A percentile compares a stretch with the other conserved stretches of the same genome.
These are phyloP conservation scores for Conticribra weissflogii DNA, from an alignment of 108 stramenopile genomes.

Conservation along the genomic window DNA sequence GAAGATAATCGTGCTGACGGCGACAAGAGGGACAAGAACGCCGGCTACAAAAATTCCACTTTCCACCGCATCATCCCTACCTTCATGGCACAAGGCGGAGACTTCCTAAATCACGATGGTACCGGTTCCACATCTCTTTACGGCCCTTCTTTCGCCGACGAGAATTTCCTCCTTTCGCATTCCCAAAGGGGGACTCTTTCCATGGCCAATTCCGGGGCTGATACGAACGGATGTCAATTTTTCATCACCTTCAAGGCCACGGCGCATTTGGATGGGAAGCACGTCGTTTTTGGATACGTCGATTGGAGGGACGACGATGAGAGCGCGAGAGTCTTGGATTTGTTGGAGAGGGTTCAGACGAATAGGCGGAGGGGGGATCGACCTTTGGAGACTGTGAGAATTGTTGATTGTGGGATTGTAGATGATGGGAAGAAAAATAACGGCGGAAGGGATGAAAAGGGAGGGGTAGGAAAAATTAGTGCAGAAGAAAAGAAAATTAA, in stretches of 20 bases:
- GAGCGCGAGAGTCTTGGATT: conserved; percentile 68
- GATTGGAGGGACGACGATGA: conserved; percentile 70
- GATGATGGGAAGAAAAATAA: conserved; percentile 35
- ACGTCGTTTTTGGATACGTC: conserved; percentile 92
- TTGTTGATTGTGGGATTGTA: conserved; percentile 69
- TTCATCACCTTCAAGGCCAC: conserved; percentile 82
- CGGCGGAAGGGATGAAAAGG: conserved; percentile 13
- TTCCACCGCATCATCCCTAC: conserved; percentile 94
- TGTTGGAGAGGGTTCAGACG: conserved; percentile 75
- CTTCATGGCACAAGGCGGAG: conserved; percentile 97
- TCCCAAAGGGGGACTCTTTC: conserved; percentile 67
- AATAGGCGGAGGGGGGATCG: conserved; percentile 50
- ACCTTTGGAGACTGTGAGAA: conserved; percentile 50
- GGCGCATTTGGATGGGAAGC: conserved; percentile 89
- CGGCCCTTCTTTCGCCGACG: conserved; percentile 82
- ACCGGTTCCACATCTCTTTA: conserved; percentile 80
- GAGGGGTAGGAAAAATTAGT: conserved; percentile 28
- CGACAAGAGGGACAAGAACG: no score
- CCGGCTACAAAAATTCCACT: conserved; percentile 53
- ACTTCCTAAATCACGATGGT: conserved; percentile 90
- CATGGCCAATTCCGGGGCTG: conserved; percentile 89
- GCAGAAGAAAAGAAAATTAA: conserved; percentile 50
- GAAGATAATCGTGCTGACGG: neutral
- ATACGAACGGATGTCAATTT: conserved; percentile 93
- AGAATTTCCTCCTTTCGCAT: conserved; percentile 77